A percentile compares a stretch with the other conserved stretches of the same genome.
Conservation (phyloP, 805 yeast species). For the Zygosaccharomyces lentus region DNA sequence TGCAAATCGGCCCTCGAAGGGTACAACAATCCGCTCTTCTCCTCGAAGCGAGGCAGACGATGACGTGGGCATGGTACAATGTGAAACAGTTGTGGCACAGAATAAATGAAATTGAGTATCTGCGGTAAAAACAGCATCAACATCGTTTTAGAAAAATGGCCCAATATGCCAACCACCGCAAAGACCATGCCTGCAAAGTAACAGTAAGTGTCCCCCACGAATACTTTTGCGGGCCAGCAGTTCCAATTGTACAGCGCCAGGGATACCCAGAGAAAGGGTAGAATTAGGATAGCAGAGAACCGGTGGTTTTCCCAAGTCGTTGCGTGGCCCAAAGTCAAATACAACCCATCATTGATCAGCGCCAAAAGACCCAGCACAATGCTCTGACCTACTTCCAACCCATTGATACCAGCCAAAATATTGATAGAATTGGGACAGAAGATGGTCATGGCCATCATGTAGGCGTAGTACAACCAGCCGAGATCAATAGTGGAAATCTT, state of each 20-base stretch:
- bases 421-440: slow-evolving; percentile 96
- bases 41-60: slow-evolving; percentile 76
- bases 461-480: slow-evolving; percentile 73
- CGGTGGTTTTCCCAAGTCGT: slow-evolving; percentile 78
- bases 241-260: slow-evolving; percentile 71
- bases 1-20: slow-evolving; percentile 57
- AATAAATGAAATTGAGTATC: slow-evolving; percentile 81
- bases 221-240: slow-evolving; percentile 88
- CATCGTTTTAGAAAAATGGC: slow-evolving; percentile 93
- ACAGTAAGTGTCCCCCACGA: slow-evolving; percentile 98
- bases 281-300: slow-evolving; percentile 69
- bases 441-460: slow-evolving; percentile 88
- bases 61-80: slow-evolving; percentile 94
- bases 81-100: slow-evolving; percentile 86
- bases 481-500: slow-evolving; percentile 51
- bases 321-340: slow-evolving; percentile 47
- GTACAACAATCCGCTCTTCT: slow-evolving; percentile 63
- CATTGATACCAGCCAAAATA: slow-evolving; percentile 93
- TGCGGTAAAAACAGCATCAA: slow-evolving; percentile 86
- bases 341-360: slow-evolving; percentile 71
- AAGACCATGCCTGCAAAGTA: slow-evolving; percentile 98
- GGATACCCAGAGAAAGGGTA: slow-evolving; percentile 86
- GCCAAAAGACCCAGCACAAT: slow-evolving; percentile 69
- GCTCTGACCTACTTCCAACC: slow-evolving; percentile 94
- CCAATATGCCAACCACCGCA: slow-evolving; percentile 92